phyloP scores from a whole-genome alignment of 352 stramenopile genomes.

The Hyaloperonospora brassicae region DNA sequence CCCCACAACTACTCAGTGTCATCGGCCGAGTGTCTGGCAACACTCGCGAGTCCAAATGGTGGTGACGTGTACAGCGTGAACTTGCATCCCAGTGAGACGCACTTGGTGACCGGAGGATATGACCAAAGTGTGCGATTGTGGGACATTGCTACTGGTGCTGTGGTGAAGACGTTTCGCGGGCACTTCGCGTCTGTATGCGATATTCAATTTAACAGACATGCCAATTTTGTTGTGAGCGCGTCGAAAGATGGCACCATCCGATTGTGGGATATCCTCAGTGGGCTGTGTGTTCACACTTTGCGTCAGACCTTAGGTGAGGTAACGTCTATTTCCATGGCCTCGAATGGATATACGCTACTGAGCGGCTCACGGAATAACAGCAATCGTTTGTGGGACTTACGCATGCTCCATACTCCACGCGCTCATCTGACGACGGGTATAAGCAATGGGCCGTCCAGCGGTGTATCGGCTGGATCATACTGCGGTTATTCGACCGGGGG shows the following conservation, averaged over 20 bases:
- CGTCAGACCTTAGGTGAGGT: constrained; percentile 81
- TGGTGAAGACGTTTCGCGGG: constrained; percentile 72
- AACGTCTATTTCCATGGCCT: constrained; percentile 77
- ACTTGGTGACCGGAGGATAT: constrained; percentile 81
- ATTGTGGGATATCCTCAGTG: constrained; percentile 84
- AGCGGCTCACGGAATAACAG: constrained; percentile 84
- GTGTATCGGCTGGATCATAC: constrained; percentile 24
- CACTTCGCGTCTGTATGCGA: constrained; percentile 80
- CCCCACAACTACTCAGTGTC: constrained; percentile 33
- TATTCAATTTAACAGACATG: constrained; percentile 82
- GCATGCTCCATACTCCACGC: constrained; percentile 72
- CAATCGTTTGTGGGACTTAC: constrained; percentile 84
- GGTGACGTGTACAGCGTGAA: constrained; percentile 84
- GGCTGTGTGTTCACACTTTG: constrained; percentile 80
- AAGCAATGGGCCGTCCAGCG: constrained; percentile 17
- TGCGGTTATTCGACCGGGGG: constrained; percentile 18
- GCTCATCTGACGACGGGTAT: constrained; percentile 40
- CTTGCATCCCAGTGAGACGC: constrained; percentile 77
- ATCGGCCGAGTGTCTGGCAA: constrained; percentile 46
- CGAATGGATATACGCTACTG: constrained; percentile 71
- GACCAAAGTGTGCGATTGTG: constrained; percentile 83
- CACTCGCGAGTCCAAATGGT: constrained; percentile 38
- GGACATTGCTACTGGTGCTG: constrained; percentile 63
- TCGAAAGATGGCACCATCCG: constrained; percentile 84
- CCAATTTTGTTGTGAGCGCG: constrained; percentile 79